A percentile compares a stretch with the other conserved stretches of the same genome.
Conservation (phyloP, 2,329 filamentous ascomycete genomes). For the Fusarium praegraminearum region DNA sequence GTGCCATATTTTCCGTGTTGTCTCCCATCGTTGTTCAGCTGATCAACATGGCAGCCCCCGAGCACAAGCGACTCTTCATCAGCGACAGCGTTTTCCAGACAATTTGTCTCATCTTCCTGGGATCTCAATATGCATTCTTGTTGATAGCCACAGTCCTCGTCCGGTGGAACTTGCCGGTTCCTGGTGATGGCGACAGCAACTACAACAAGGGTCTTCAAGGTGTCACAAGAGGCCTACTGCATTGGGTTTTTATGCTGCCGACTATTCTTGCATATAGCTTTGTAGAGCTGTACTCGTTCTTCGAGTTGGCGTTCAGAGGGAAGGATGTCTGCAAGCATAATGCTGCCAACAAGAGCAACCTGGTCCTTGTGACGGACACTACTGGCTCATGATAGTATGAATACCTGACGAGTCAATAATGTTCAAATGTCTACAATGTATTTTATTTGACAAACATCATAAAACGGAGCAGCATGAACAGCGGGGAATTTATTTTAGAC, state of each 20-base stretch:
- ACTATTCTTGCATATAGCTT: constrained; percentile 36
- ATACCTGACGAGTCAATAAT: too few species aligned
- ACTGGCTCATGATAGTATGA: not conserved
- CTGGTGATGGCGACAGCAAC: not conserved
- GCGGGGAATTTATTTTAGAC: rapidly evolving
- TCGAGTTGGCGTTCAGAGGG: constrained; percentile 30
- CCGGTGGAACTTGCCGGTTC: constrained; percentile 20
- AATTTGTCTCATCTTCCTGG: constrained; percentile 26
- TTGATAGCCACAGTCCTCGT: constrained; percentile 22
- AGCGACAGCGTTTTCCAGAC: constrained; percentile 14
- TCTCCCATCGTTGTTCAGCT: constrained; percentile 30
- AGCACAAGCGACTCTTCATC: constrained; percentile 22
- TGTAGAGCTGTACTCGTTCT: constrained; percentile 37
- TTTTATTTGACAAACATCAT: not conserved
- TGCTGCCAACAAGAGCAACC: constrained; percentile 28
- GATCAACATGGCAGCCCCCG: constrained; percentile 9
- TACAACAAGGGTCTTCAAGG: constrained; percentile 20
- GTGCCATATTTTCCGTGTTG: constrained; percentile 25
- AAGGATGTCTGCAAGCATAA: constrained; percentile 34
- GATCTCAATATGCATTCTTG: constrained; percentile 23
- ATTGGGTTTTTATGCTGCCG: constrained; percentile 35
- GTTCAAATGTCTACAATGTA: too few species aligned
- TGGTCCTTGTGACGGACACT: not conserved
- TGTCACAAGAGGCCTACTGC: constrained; percentile 14
- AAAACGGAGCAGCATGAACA: rapidly evolving